A percentile compares a stretch with the other conserved stretches of the same genome.
phyloP scores from a whole-genome alignment of 805 yeast genomes.

The Ogataea zsoltii region DNA sequence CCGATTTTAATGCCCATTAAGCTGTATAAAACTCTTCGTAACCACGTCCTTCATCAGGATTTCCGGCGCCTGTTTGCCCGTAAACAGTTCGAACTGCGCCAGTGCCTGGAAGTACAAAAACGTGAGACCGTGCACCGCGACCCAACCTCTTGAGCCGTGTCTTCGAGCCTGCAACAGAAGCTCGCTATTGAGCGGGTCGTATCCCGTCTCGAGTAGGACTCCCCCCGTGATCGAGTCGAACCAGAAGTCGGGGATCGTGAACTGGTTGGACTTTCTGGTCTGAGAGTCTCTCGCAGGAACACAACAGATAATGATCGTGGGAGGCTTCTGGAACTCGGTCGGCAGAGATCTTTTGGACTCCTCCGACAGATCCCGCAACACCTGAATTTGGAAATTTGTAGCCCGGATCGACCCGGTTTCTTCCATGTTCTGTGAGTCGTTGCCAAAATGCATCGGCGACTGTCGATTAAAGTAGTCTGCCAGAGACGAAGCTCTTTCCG shows the following conservation, averaged over 20 bases:
- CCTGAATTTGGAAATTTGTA: slow-evolving; percentile 6
- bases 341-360: background rate
- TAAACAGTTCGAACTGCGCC: slow-evolving; percentile 9
- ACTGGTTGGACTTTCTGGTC: slow-evolving; percentile 3
- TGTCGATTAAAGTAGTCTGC: slow-evolving; percentile 8
- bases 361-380: background rate
- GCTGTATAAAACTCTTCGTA: slow-evolving; percentile 3
- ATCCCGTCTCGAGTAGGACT: slow-evolving; percentile 6
- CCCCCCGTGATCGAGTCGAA: slow-evolving; percentile 8
- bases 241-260: slow-evolving; percentile 8
- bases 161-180: slow-evolving; percentile 3
- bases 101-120: slow-evolving; percentile 7
- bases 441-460: slow-evolving; percentile 7
- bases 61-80: slow-evolving; percentile 8
- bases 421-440: background rate
- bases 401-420: slow-evolving; percentile 5
- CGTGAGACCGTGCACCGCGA: slow-evolving; percentile 7
- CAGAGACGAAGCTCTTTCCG: slow-evolving; percentile 2
- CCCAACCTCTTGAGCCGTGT: slow-evolving; percentile 8
- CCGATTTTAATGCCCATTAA: slow-evolving; percentile 3
- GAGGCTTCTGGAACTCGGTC: slow-evolving; percentile 5
- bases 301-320: slow-evolving; percentile 7
- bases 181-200: slow-evolving; percentile 8
- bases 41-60: slow-evolving; percentile 6
- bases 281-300: slow-evolving; percentile 5